These are phyloP conservation scores for Colletotrichum chrysophilum DNA, from an alignment of 2,329 filamentous ascomycete species.

Conservation along the genomic window DNA sequence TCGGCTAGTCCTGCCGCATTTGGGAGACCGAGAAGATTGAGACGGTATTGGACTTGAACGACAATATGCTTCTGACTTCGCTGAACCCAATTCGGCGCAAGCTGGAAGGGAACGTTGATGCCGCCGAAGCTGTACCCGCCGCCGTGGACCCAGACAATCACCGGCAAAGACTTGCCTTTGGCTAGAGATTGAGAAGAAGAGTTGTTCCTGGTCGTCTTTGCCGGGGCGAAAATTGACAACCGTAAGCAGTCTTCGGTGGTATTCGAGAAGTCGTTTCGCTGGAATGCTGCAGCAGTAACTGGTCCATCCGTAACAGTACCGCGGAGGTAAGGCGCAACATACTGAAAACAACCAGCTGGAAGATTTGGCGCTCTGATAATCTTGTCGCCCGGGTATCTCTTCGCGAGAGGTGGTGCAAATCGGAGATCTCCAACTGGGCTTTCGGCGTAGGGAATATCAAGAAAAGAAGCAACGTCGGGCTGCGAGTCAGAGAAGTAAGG, in stretches of 20 bases:
- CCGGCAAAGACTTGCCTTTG: conserved; percentile 24
- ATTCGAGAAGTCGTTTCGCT: neutral
- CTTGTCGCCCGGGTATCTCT: neutral
- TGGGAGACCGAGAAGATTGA: neutral
- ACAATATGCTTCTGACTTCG: neutral
- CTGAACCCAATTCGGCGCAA: neutral
- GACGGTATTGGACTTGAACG: neutral
- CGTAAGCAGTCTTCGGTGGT: neutral
- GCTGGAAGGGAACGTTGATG: conserved; percentile 37
- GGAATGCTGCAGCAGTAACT: neutral
- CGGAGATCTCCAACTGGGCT: neutral
- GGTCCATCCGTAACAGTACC: neutral
- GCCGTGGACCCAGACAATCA: conserved; percentile 48
- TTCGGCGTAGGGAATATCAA: neutral
- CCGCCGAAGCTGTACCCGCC: conserved; percentile 53
- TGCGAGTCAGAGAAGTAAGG: neutral
- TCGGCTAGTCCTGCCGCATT: neutral
- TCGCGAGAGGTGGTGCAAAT: neutral
- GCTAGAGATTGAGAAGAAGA: neutral
- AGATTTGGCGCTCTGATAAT: neutral
- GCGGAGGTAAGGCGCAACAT: neutral
- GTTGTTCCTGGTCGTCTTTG: neutral
- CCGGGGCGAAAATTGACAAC: neutral
- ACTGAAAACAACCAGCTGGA: neutral
- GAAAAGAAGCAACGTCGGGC: neutral